phyloP scores from a whole-genome alignment of 208 protist genomes.

The Acanthamoeba culbertsoni region DNA sequence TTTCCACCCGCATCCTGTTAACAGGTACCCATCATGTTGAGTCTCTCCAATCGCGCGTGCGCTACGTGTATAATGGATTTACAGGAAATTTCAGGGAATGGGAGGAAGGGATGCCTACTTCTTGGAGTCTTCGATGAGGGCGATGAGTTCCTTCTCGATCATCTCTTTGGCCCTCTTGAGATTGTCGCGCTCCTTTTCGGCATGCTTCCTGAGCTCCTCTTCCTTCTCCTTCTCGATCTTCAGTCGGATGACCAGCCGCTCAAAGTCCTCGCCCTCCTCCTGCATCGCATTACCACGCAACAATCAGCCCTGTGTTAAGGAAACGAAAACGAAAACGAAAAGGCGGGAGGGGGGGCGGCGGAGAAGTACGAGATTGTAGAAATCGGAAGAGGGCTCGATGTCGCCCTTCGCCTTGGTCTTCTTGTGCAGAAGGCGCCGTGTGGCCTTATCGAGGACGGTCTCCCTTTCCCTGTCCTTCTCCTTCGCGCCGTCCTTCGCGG shows the following conservation, averaged over 20 bases:
- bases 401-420: background rate
- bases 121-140: constrained; percentile 10
- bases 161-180: constrained; percentile 53
- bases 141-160: constrained; percentile 53
- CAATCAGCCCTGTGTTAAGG: too few species aligned
- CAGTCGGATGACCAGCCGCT: constrained; percentile 2
- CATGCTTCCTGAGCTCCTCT: constrained; percentile 15
- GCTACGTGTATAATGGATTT: too few species aligned
- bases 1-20: constrained; percentile 7
- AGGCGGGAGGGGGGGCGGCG: background rate
- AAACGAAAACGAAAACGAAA: background rate
- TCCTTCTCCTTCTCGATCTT: constrained; percentile 2
- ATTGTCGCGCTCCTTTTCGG: constrained; percentile 25
- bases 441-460: background rate
- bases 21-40: too few species aligned
- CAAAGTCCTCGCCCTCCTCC: constrained; percentile 50
- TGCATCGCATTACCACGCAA: too few species aligned
- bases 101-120: background rate
- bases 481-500: background rate
- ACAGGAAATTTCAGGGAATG: too few species aligned
- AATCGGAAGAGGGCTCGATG: background rate
- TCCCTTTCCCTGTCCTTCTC: constrained; percentile 34
- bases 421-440: background rate
- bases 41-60: too few species aligned
- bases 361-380: background rate